phyloP scores from a whole-genome alignment of 73 alveolate species.

The Symbiodinium natans region DNA sequence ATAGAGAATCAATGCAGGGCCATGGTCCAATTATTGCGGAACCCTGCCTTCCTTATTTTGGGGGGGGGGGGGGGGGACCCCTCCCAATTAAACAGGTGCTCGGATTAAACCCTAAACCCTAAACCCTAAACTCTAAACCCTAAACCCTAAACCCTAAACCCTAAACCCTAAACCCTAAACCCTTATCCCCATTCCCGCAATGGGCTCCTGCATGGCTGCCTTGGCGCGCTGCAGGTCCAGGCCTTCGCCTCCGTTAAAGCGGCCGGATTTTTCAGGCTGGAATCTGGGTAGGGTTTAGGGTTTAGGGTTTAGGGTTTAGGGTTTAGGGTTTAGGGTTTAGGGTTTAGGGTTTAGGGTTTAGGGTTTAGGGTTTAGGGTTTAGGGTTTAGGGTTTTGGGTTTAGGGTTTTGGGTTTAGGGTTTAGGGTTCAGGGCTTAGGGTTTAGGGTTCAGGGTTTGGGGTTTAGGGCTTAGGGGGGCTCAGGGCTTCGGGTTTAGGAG shows the following conservation, averaged over 20 bases:
- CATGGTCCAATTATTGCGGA: no score
- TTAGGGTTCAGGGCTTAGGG: neutral
- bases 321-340: neutral
- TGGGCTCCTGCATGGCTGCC: neutral
- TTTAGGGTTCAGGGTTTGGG: neutral
- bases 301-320: neutral
- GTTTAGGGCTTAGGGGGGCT: no score
- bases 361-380: neutral
- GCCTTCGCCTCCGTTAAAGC: neutral
- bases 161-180: no score
- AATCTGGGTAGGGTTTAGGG: neutral
- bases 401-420: no score
- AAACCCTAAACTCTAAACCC: neutral
- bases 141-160: no score
- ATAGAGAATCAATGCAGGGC: no score
- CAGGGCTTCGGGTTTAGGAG: no score
- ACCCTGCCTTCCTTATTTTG: no score
- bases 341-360: neutral
- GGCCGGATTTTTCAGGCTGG: neutral
- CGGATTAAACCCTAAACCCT: neutral
- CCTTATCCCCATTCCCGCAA: no score
- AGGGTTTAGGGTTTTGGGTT: no score
- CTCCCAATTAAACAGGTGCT: no score
- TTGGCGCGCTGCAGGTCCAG: neutral
- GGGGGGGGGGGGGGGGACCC: no score